These are phyloP conservation scores for Umbellularia californica DNA, from an alignment of 164 flowering plant species.

Conservation along the genomic window DNA sequence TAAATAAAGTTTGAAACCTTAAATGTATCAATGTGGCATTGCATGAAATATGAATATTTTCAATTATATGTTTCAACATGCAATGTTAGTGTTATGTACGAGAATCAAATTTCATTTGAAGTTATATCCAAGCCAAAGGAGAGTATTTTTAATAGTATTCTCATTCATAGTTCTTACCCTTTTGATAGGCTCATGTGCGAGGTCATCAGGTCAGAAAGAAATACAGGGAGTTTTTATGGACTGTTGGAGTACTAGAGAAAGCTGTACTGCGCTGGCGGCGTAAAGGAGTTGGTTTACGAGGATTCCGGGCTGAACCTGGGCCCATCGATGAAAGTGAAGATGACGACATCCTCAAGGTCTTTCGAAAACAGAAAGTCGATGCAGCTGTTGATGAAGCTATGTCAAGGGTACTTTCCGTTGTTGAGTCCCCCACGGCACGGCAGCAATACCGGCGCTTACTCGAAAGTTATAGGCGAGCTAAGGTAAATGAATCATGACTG, in stretches of 20 bases:
- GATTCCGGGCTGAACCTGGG: slow-evolving; percentile 52
- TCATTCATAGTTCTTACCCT: background rate
- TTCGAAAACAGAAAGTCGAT: slow-evolving; percentile 82
- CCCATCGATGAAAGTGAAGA: slow-evolving; percentile 53
- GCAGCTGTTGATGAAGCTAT: slow-evolving; percentile 69
- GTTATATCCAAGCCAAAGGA: background rate
- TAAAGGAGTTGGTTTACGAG: slow-evolving; percentile 77
- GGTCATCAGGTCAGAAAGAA: slow-evolving; percentile 88
- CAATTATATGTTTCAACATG: background rate
- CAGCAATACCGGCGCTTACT: slow-evolving; percentile 84
- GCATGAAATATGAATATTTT: no score
- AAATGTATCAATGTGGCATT: no score
- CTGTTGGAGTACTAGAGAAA: slow-evolving; percentile 83
- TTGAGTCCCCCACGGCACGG: slow-evolving; percentile 74
- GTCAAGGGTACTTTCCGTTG: slow-evolving; percentile 79
- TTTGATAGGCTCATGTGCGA: slow-evolving; percentile 86
- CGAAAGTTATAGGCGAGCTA: slow-evolving; percentile 61
- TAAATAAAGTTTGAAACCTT: no score
- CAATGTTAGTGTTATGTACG: background rate
- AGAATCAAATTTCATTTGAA: background rate
- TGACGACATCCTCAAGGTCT: slow-evolving; percentile 72
- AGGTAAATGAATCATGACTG: slow-evolving; percentile 37
- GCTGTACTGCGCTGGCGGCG: slow-evolving; percentile 85
- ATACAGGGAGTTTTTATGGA: slow-evolving; percentile 74
- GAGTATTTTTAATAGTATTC: background rate